These are phyloP conservation scores for Termitomyces titanicus DNA, from an alignment of 768 basidiomycete species.

Conservation along the genomic window DNA sequence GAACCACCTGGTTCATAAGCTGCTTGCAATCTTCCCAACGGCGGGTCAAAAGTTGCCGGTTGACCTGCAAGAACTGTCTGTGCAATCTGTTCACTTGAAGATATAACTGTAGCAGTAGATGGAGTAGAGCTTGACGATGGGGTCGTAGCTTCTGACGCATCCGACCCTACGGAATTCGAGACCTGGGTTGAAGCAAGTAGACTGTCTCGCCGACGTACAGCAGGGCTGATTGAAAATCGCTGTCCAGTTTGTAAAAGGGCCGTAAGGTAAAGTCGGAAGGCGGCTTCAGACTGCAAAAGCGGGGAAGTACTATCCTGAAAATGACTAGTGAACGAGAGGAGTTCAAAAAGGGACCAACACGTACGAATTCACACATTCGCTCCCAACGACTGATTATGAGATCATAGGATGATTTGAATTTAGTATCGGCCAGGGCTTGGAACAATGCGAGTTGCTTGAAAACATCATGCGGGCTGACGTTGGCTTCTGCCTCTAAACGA, in stretches of 20 bases:
- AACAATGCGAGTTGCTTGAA: slow-evolving; percentile 67
- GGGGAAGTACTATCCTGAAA: slow-evolving; percentile 65
- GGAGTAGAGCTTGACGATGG: slow-evolving; percentile 11
- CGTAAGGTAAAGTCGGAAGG: slow-evolving; percentile 74
- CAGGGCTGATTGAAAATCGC: slow-evolving; percentile 52
- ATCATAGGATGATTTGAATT: slow-evolving; percentile 66
- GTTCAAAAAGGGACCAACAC: slow-evolving; percentile 24
- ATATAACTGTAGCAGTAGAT: slow-evolving; percentile 4
- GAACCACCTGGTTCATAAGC: slow-evolving; percentile 40
- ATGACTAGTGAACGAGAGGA: slow-evolving; percentile 7
- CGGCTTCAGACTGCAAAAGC: slow-evolving; percentile 62
- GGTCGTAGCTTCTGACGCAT: slow-evolving; percentile 9
- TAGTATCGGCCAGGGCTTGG: slow-evolving; percentile 61
- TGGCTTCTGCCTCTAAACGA: slow-evolving; percentile 74
- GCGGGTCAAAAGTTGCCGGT: slow-evolving; percentile 23
- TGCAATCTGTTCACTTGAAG: slow-evolving; percentile 41
- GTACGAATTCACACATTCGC: slow-evolving; percentile 76
- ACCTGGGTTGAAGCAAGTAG: slow-evolving; percentile 40
- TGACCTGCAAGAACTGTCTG: slow-evolving; percentile 42
- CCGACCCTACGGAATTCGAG: slow-evolving; percentile 1
- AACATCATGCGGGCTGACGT: slow-evolving; percentile 67
- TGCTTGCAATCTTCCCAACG: slow-evolving; percentile 40
- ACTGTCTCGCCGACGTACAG: slow-evolving; percentile 67
- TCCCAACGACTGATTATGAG: slow-evolving; percentile 80
- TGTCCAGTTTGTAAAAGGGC: slow-evolving; percentile 60